Evolutionary conservation across 768 basidiomycete species (phyloP).

Genomic region (Leccinellum albellum): DNA sequence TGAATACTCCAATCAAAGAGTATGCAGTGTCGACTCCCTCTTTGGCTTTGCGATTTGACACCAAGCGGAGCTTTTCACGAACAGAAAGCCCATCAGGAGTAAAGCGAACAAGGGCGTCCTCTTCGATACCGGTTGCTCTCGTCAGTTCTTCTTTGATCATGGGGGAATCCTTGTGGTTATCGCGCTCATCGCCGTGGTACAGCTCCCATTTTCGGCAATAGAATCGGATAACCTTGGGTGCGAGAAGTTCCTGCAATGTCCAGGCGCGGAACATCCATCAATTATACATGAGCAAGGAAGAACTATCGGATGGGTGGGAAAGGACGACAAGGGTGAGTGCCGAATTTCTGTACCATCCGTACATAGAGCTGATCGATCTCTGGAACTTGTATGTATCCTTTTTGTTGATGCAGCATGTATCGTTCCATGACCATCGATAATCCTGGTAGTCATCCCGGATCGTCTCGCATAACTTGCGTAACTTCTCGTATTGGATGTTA

Average conservation of each 20-base stretch:
- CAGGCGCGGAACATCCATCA: constrained; percentile 16
- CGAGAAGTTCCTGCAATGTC: constrained; percentile 16
- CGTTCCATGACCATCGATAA: constrained; percentile 9
- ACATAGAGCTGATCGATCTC: constrained; percentile 10
- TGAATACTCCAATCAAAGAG: constrained; percentile 14
- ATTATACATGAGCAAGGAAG: constrained; percentile 7
- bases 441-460: constrained; percentile 1
- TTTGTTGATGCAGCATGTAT: constrained; percentile 12
- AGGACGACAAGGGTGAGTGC: constrained; percentile 12
- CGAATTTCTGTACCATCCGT: constrained; percentile 11
- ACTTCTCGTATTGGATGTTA: constrained; percentile 2
- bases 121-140: background rate
- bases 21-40: constrained; percentile 9
- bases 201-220: constrained; percentile 6
- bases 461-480: constrained; percentile 7
- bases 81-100: constrained; percentile 1
- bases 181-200: background rate
- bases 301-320: background rate
- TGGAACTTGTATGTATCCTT: background rate
- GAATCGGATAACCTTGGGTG: constrained; percentile 10
- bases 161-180: constrained; percentile 8
- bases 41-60: constrained; percentile 10
- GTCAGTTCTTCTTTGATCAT: background rate
- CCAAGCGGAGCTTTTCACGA: constrained; percentile 11
- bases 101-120: background rate